Base-by-base conservation (phyloP, 352 stramenopile species). In the Globisporangium parvum region DNA sequence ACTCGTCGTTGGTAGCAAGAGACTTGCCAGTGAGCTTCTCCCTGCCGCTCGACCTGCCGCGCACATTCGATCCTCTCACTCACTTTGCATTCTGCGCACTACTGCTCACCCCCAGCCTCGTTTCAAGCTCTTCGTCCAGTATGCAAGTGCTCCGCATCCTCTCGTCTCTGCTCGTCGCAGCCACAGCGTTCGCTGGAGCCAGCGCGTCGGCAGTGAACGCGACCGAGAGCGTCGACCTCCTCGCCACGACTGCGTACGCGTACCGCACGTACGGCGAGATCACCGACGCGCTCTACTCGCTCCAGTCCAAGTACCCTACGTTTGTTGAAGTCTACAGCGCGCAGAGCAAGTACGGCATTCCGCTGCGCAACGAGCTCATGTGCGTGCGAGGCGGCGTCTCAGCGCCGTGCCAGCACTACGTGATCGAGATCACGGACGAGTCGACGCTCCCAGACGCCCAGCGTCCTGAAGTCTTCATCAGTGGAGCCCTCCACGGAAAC, bases 401-500 rank as follows among this genome's bases (percentile, higher is more conserved):
- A 3, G 65, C 63, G 28, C 67, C 76, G 3, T 94, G 86, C 48
- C 67, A 82, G 47, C 82, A 94, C 53, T 93, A 87, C 53, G 74
- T 94, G 31, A 70, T 96, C 56, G 83, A 88, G 54, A 88, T 96
- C 67, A 96, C 86, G 10, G 77, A 96, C 46, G 66, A 90, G 51
- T 51, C 66, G 21, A 85, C 71, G 9, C 54, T 94, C 24, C 67
- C 76, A 2, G 75, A 89, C 9, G 57, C 78, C 0, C 59, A 75
- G 18, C 71, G 96, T 4, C 95, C 96, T 0, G 88, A 98, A 60
- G 76, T 98, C 1, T 97, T 98, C 58, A 90, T 98, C 56, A 97
- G 82, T 46, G 96, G 96, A 14, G 80, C 84, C 23, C 75, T 99
- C 1, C 95, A 99, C 66, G 96, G 96, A 8, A 85, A 98, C 63